Conservation (phyloP, 225 moss, liverwort and hornwort genomes). For the Lunularia cruciata region DNA sequence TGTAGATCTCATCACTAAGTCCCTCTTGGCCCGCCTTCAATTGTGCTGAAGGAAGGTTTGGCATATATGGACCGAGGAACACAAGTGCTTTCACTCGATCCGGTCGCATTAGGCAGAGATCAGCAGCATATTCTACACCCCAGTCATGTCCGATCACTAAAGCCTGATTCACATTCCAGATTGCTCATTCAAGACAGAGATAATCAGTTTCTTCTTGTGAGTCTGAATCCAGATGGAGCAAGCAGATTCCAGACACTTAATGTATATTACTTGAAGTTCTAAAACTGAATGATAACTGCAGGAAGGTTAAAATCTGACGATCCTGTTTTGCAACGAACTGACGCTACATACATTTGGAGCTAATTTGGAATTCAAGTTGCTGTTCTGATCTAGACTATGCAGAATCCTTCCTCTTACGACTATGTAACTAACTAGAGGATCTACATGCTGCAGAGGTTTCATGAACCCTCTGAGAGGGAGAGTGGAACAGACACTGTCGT, state of each 20-base stretch:
- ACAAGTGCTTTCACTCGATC: not conserved
- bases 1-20: not conserved
- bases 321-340: not conserved
- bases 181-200: no score
- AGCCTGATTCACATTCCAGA: not conserved
- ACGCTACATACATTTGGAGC: no score
- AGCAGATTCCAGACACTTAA: no score
- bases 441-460: not conserved
- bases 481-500: not conserved
- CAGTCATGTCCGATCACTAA: slow-evolving; percentile 1
- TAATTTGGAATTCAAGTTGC: no score
- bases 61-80: not conserved
- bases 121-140: not conserved
- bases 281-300: not conserved
- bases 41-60: not conserved
- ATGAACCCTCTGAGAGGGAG: not conserved
- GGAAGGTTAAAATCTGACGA: not conserved
- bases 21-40: not conserved
- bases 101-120: not conserved
- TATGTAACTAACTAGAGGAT: not conserved
- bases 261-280: no score
- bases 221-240: no score
- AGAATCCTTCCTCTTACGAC: no score
- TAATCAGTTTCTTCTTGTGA: no score
- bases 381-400: no score